Base-by-base conservation (phyloP, 495 filamentous ascomycete genomes). In the Xylaria flabelliformis region DNA sequence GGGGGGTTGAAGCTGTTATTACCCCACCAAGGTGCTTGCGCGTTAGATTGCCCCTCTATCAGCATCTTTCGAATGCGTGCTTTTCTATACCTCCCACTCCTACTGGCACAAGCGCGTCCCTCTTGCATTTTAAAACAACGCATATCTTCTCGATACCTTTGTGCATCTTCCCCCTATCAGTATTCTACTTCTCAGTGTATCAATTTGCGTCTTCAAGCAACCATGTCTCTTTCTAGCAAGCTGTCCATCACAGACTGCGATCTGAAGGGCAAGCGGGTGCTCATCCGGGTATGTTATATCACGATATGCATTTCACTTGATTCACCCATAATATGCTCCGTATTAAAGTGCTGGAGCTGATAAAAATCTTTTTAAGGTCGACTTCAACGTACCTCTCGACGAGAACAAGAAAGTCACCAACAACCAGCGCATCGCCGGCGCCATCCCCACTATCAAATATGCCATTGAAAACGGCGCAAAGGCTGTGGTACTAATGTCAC, bases 381-480 rank as follows among this genome's bases (percentile, higher is more conserved):
- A 99, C 87, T 99, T 99, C 90, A 99, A 99, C 85, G 96, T 99
- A 64, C 96, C 96, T 74, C 93, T 98, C 80, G 93, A 98, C 80
- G 88, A 86, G 74, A 85, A 94, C 72, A 92, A 92, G 87, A 94
- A 95, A n/a, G 88, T 98, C 81, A 98, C 96, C 81, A 98, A 98
- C 88, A 92, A 91, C 82, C 97, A 98, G 84, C 95, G 96, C 84
- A 98, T 99, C 77, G 95, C 94, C 80, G 96, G 96, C 80, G 96
- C 96, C 78, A 84, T 98, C 75, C 96, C 97, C 78, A 97, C 96
- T 73, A 98, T 99, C 88, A 97, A 97, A 85, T 95, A 99, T 82
- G 97, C 96, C 81, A 86, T 95, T 79, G 94, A 98, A 76, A 81
- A 98, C 85, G 92, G 92, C 76, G 97, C 97, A 79, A 98, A 97